Conservation (phyloP, 306 rosid species). For the Citrullus amarus region DNA sequence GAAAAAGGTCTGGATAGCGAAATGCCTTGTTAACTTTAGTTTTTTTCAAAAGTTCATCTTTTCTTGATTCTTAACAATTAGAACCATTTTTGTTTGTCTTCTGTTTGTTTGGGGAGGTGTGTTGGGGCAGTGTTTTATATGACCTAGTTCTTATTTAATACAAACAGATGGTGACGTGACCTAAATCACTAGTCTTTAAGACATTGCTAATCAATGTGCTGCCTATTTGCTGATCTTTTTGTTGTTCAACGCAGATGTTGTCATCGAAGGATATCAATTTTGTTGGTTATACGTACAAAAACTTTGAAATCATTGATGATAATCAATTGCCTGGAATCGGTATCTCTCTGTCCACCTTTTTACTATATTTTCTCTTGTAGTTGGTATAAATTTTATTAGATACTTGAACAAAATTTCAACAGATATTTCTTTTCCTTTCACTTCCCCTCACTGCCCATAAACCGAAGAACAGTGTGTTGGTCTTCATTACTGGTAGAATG, state of each 20-base stretch:
- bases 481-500: background rate
- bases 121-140: background rate
- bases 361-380: conserved; percentile 4
- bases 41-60: background rate
- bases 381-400: background rate
- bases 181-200: background rate
- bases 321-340: conserved; percentile 86
- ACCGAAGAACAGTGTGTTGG: background rate
- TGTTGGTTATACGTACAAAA: conserved; percentile 93
- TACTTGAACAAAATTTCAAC: background rate
- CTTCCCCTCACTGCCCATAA: background rate
- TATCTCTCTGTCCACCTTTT: conserved; percentile 18
- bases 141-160: background rate
- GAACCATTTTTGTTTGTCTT: background rate
- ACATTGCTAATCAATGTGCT: background rate
- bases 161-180: background rate
- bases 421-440: background rate
- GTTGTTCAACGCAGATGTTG: conserved; percentile 67
- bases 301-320: conserved; percentile 82
- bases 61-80: background rate
- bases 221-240: conserved; percentile 11
- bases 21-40: background rate
- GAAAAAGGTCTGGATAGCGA: background rate
- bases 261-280: conserved; percentile 89
- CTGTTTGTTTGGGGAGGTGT: background rate